phyloP scores from a whole-genome alignment of 2,329 filamentous ascomycete genomes.

The Penicillium sp. region DNA sequence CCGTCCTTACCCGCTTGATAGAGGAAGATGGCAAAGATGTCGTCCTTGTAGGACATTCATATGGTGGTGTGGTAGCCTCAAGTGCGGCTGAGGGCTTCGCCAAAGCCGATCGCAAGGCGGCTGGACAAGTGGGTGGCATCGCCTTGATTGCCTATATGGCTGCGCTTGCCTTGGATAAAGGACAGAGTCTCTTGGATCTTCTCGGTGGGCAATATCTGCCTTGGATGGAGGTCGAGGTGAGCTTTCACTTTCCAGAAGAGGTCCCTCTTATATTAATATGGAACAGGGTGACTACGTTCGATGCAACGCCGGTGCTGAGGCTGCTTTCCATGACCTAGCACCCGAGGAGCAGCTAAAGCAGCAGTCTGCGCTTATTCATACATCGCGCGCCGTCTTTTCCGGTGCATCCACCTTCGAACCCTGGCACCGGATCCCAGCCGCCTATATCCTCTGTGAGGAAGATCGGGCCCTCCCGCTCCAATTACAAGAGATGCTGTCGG shows the following conservation, averaged over 20 bases:
- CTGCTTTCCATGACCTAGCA: slow-evolving; percentile 39
- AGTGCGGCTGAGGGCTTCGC: slow-evolving; percentile 35
- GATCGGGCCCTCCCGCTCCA: slow-evolving; percentile 38
- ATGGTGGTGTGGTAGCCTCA: slow-evolving; percentile 39
- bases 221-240: slow-evolving; percentile 30
- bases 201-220: slow-evolving; percentile 28
- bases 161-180: slow-evolving; percentile 43
- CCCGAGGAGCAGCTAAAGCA: slow-evolving; percentile 30
- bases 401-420: slow-evolving; percentile 33
- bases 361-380: slow-evolving; percentile 28
- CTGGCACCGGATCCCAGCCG: slow-evolving; percentile 41
- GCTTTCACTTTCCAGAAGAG: neutral
- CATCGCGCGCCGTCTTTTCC: slow-evolving; percentile 33
- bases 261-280: neutral
- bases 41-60: slow-evolving; percentile 40
- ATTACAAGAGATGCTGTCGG: slow-evolving; percentile 39
- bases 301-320: slow-evolving; percentile 8
- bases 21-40: slow-evolving; percentile 31
- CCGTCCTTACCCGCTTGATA: slow-evolving; percentile 30
- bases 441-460: slow-evolving; percentile 44
- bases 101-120: slow-evolving; percentile 26
- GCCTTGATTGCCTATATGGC: slow-evolving; percentile 37
- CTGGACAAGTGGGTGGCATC: slow-evolving; percentile 36
- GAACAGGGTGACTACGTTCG: slow-evolving; percentile 26
- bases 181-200: slow-evolving; percentile 37